Base-by-base conservation (phyloP, 2,329 filamentous ascomycete genomes). In the Polychaeton citri region DNA sequence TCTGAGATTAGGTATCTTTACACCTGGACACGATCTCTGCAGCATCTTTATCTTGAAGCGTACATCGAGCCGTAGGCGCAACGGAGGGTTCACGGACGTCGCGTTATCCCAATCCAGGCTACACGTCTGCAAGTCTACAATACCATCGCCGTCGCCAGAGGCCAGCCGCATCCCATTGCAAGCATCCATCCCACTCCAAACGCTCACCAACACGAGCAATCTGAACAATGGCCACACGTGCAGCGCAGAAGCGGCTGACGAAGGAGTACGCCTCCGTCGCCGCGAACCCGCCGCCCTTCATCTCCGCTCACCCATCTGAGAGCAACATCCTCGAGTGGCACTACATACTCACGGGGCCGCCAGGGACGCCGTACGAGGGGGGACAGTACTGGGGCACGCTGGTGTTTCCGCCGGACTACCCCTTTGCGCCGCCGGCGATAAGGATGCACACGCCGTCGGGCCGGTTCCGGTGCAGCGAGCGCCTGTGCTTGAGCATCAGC, bases 311-410 rank as follows among this genome's bases (percentile, higher is more conserved):
- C 42, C 52, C 53, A 26, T 49, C 43, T 24, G 49, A 56, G 36
- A 45, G 46, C 41, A 58, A 52, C 50, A 58, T 53, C 43, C 47
- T 50, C 19, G 50, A 58, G 49, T 57, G 54, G 49, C 52, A 57
- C 48, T 60, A 60, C 49, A 83, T 95, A 54, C 81, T 96, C 47
- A 95, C 87, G 24, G 90, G 90, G 2, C 88, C 90, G 21, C 86
- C 92, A 42, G 76, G 87, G 41, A 98, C 90, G 1, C 88, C 90
- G 2, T 98, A 98, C 59, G 76, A 92, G 51, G 78, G 79, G 54
- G 90, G 90, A 32, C 90, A 98, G 60, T 98, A 96, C 67, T 98
- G 90, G 90, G 90, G 90, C 33, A 95, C 88, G 2, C 71, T 98
- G 34, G 79, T 92, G 46, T 98, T 98, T 60, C 90, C 90, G 12